Base-by-base conservation (phyloP, 768 basidiomycete species). In the Trametopsis cervina region DNA sequence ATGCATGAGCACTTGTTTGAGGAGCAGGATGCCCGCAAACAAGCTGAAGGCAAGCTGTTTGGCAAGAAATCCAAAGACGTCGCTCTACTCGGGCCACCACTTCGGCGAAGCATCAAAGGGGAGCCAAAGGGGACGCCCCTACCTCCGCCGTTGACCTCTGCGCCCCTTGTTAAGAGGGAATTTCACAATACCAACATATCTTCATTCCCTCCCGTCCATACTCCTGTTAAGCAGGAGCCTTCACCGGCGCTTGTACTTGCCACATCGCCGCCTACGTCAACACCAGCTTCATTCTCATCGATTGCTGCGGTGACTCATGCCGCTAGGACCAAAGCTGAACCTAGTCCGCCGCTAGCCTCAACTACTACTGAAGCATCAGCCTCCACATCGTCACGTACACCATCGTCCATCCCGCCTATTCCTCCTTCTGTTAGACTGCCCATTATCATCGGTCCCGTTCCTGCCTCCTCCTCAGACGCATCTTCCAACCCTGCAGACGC, bases 401-500 rank as follows among this genome's bases (percentile, higher is more conserved):
- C 51, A 25, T 44, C 44, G n/a, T 46, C 52, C n/a, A 52, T 59
- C 15, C 53, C 59, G 20, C 53, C 62, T 2, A 60, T 69, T 15
- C 66, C 73, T 21, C 58, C 67, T 13, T 60, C 62, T 46, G 83
- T 89, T 25, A 76, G 80, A 41, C 75, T 90, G 41, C 89, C 90
- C 7, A 89, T 92, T 51, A 64, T 88, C 29, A 71, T 93, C 37
- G 83, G 81, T 5, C 81, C 85, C 35, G 77, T 85, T 58, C 90
- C 78, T 22, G 29, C 76, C 65, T 27, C 66, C 61, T 52, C 76
- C 62, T 54, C 72, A 58, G 50, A 65, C 3, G 49, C 59, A 13
- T 49, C 65, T n/a, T 33, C 9, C 15, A 41, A 61, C 20, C 40
- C 58, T 11, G 29, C 29, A 33, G 63, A 67, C 1, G 61, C 66